phyloP scores from a whole-genome alignment of 345 rosid genomes.

The Lepidium sativum region DNA sequence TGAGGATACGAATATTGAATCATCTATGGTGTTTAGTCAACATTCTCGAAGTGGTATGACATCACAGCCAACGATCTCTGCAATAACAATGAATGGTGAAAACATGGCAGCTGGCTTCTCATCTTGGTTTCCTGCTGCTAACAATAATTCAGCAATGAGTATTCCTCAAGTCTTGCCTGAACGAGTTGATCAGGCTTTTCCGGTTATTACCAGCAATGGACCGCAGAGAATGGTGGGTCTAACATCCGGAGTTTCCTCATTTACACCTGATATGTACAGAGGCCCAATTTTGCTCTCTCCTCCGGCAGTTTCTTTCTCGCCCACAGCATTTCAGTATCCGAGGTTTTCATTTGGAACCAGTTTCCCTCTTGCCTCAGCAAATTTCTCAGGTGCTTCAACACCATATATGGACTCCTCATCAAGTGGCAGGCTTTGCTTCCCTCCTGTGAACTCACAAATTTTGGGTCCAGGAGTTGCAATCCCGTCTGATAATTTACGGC shows the following conservation, averaged over 20 bases:
- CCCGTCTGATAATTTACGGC: conserved; percentile 52
- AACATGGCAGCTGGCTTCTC: conserved; percentile 51
- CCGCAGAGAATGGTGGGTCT: conserved; percentile 62
- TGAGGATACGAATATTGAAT: conserved; percentile 52
- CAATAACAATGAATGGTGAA: conserved; percentile 37
- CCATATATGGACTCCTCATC: conserved; percentile 58
- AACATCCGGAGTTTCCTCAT: conserved; percentile 42
- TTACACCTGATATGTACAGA: conserved; percentile 53
- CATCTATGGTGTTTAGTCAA: conserved; percentile 38
- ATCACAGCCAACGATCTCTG: conserved; percentile 46
- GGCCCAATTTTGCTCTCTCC: conserved; percentile 67
- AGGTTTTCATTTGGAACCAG: conserved; percentile 50
- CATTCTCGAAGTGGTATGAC: conserved; percentile 33
- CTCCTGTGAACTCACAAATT: conserved; percentile 56
- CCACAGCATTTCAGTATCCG: conserved; percentile 66
- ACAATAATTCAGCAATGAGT: conserved; percentile 44
- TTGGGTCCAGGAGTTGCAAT: conserved; percentile 34
- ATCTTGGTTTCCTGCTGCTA: conserved; percentile 60
- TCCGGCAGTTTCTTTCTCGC: conserved; percentile 61
- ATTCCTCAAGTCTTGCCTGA: conserved; percentile 55
- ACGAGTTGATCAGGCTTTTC: conserved; percentile 62
- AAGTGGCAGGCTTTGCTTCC: conserved; percentile 54
- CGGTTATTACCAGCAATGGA: conserved; percentile 46
- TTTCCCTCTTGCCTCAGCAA: conserved; percentile 51
- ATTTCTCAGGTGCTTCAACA: conserved; percentile 62